Evolutionary conservation across 345 rosid species (phyloP).

Genomic region (Eucalyptus pumila): DNA sequence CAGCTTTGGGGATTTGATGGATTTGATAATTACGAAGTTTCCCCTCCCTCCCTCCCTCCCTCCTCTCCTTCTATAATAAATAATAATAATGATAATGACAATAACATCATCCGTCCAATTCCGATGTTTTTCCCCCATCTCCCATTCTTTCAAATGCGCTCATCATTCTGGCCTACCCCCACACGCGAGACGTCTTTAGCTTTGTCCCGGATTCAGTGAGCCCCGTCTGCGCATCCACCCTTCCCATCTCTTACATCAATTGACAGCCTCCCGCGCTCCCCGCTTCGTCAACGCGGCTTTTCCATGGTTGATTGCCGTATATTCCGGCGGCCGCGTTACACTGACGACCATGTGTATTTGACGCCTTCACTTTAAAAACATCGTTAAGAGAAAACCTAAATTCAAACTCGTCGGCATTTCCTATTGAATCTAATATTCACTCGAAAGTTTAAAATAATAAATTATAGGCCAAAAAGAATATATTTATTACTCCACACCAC

Average conservation of each 20-base stretch:
- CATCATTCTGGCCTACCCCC: background rate
- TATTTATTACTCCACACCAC: no score
- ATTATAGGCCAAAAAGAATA: no score
- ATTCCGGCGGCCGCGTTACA: background rate
- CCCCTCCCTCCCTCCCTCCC: no score
- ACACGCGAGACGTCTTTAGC: background rate
- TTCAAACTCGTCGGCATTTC: no score
- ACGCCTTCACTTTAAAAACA: rapidly evolving
- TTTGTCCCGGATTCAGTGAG: background rate
- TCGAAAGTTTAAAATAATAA: no score
- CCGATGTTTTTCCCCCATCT: background rate
- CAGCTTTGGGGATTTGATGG: background rate
- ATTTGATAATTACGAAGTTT: background rate
- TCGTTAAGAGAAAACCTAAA: no score
- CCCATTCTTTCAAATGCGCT: background rate
- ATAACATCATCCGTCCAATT: background rate
- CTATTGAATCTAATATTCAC: no score
- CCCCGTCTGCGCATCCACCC: background rate
- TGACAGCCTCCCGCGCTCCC: background rate
- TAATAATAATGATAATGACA: background rate
- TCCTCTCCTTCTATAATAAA: background rate
- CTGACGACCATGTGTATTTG: background rate
- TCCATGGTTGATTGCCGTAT: background rate
- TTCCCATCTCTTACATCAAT: background rate
- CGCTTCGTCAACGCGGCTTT: background rate